Percentiles rank a stretch among this genome's conserved stretches.
Conservation (phyloP, 768 basidiomycete species). For the Leccinum rimulosum region DNA sequence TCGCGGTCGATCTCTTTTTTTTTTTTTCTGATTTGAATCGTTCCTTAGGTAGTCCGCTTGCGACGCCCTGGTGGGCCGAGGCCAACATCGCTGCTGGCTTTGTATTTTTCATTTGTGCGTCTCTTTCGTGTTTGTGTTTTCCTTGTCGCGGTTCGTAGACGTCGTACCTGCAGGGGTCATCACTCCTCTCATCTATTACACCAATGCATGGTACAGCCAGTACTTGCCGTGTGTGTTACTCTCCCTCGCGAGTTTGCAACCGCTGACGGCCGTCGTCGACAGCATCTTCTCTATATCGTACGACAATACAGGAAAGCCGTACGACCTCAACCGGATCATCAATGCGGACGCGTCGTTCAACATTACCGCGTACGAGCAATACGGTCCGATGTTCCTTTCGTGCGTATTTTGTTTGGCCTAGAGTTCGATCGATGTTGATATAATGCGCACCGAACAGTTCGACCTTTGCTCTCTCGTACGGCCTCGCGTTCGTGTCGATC, state of each 20-base stretch:
- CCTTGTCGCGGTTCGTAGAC: constrained; percentile 51
- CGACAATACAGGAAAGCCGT: constrained; percentile 56
- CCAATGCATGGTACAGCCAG: constrained; percentile 58
- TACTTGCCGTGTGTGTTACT: constrained; percentile 44
- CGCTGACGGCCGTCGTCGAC: constrained; percentile 2
- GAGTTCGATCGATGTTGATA: not conserved
- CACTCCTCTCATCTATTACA: constrained; percentile 64
- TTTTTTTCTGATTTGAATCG: not conserved
- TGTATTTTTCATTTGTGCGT: constrained; percentile 63
- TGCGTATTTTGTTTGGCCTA: constrained; percentile 5
- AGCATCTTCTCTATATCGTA: constrained; percentile 60
- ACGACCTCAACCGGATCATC: constrained; percentile 59
- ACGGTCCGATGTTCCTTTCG: constrained; percentile 64
- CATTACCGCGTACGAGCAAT: constrained; percentile 49
- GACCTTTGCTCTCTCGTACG: constrained; percentile 78
- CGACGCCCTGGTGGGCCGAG: constrained; percentile 82
- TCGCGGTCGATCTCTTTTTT: not conserved
- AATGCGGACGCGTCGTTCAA: constrained; percentile 55
- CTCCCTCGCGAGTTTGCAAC: not conserved
- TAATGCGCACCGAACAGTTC: constrained; percentile 23
- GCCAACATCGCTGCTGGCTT: constrained; percentile 66
- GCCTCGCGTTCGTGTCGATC: constrained; percentile 77
- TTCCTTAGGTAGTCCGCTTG: constrained; percentile 49
- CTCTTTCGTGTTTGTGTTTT: constrained; percentile 24
- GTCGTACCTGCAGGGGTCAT: constrained; percentile 42